These are phyloP conservation scores for Pythium coloratum DNA, from an alignment of 352 stramenopile genomes.

Conservation along the genomic window DNA sequence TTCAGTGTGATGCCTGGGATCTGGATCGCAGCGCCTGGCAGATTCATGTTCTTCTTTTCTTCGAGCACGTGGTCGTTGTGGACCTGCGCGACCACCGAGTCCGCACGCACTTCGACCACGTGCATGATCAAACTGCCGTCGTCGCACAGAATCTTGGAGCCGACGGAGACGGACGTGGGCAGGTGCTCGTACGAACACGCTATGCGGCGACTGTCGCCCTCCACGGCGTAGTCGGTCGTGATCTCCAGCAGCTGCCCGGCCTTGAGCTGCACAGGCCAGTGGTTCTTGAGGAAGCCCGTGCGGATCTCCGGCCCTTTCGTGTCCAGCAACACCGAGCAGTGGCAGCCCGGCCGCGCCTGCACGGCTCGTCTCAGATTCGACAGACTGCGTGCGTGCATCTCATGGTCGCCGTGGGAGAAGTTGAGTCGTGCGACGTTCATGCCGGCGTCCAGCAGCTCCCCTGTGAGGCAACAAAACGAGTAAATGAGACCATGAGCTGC, in stretches of 20 bases:
- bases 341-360: conserved; percentile 58
- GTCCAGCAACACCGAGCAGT: conserved; percentile 95
- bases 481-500: not conserved
- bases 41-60: conserved; percentile 98
- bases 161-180: conserved; percentile 88
- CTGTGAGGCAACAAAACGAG: conserved; percentile 20
- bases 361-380: conserved; percentile 89
- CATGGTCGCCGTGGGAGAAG: conserved; percentile 98
- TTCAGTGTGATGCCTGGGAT: conserved; percentile 95
- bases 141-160: conserved; percentile 94
- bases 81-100: conserved; percentile 75
- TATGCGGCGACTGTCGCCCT: conserved; percentile 79
- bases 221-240: conserved; percentile 86
- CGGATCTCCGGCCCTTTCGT: conserved; percentile 98
- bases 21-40: conserved; percentile 87
- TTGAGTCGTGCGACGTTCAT: conserved; percentile 99
- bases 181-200: conserved; percentile 95
- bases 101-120: conserved; percentile 78
- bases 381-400: conserved; percentile 88
- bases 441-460: conserved; percentile 79
- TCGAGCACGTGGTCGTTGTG: conserved; percentile 91
- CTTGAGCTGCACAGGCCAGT: conserved; percentile 69
- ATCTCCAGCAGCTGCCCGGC: conserved; percentile 85
- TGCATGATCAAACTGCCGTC: conserved; percentile 95
- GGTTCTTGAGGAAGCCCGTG: conserved; percentile 80